phyloP scores from a whole-genome alignment of 2,329 filamentous ascomycete species.

The Phaeosphaeriaceae sp. region DNA sequence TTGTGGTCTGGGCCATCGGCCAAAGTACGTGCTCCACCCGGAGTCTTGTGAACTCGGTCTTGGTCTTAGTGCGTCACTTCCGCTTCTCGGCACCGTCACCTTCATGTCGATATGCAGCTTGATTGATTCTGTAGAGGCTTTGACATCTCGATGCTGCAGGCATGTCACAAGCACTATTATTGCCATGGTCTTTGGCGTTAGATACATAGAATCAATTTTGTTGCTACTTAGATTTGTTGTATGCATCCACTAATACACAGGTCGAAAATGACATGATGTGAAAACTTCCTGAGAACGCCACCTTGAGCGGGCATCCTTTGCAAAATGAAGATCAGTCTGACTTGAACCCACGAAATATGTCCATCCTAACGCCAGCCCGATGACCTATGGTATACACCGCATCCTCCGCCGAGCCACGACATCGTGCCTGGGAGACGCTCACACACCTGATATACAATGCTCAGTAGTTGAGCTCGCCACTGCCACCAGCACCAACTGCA shows the following conservation, averaged over 20 bases:
- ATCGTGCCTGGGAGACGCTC: background rate
- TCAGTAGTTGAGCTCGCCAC: conserved; percentile 89
- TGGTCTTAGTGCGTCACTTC: background rate
- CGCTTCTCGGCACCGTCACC: conserved; percentile 4
- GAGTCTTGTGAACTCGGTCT: background rate
- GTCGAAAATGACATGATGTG: conserved; percentile 7
- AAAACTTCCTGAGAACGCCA: conserved; percentile 13
- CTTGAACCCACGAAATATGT: conserved; percentile 12
- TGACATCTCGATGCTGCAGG: background rate
- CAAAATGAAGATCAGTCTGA: conserved; percentile 16
- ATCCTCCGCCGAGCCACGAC: conserved; percentile 2
- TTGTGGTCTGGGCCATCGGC: conserved; percentile 9
- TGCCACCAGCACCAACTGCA: conserved; percentile 69
- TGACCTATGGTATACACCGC: conserved; percentile 16
- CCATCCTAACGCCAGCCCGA: conserved; percentile 25
- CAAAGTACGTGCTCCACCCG: conserved; percentile 4
- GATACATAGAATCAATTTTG: background rate
- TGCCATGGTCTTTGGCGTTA: no score
- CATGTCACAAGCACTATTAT: no score
- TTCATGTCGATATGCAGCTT: background rate
- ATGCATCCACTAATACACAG: conserved; percentile 2
- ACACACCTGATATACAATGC: conserved; percentile 3
- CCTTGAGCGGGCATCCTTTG: conserved; percentile 9
- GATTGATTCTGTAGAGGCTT: background rate
- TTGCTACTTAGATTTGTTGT: background rate